Conservation (phyloP, 305 asterid species). For the Petunia hybrid region DNA sequence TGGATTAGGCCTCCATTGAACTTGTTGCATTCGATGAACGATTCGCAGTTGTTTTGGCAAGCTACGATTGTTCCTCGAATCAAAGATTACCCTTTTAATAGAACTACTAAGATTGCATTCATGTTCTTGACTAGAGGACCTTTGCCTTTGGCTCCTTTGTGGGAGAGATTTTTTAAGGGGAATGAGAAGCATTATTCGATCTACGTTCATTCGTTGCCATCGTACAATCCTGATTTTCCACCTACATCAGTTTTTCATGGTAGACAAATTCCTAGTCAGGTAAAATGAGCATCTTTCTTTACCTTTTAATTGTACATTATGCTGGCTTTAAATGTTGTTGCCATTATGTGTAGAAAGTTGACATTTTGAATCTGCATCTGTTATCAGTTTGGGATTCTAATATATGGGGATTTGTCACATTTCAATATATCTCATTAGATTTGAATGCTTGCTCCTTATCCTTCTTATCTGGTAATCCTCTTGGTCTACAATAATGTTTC, state of each 20-base stretch:
- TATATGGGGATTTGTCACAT: not conserved
- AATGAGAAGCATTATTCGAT: conserved; percentile 50
- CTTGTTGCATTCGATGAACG: conserved; percentile 48
- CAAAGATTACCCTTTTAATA: conserved; percentile 45
- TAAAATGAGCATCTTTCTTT: conserved; percentile 36
- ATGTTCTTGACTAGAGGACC: conserved; percentile 61
- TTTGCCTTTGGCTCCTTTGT: conserved; percentile 51
- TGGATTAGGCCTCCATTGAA: conserved; percentile 71
- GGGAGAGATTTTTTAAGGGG: conserved; percentile 53
- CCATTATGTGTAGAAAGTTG: not conserved
- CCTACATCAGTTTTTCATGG: conserved; percentile 70
- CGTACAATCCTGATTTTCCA: conserved; percentile 58
- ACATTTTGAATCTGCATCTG: not conserved
- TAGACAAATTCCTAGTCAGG: conserved; percentile 92
- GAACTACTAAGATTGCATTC: conserved; percentile 52
- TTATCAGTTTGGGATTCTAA: not conserved
- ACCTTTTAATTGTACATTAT: not conserved
- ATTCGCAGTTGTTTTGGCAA: conserved; percentile 49
- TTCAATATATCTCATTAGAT: not conserved
- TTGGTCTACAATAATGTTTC: not conserved
- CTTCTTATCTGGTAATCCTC: not conserved
- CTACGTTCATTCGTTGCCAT: conserved; percentile 52
- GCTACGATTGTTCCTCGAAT: conserved; percentile 45
- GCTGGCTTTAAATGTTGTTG: not conserved
- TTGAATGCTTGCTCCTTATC: not conserved